Evolutionary conservation across 495 filamentous ascomycete genomes (phyloP), one percentile per base, ranked within the genome.

Genomic region (Aspergillus kassunensis): DNA sequence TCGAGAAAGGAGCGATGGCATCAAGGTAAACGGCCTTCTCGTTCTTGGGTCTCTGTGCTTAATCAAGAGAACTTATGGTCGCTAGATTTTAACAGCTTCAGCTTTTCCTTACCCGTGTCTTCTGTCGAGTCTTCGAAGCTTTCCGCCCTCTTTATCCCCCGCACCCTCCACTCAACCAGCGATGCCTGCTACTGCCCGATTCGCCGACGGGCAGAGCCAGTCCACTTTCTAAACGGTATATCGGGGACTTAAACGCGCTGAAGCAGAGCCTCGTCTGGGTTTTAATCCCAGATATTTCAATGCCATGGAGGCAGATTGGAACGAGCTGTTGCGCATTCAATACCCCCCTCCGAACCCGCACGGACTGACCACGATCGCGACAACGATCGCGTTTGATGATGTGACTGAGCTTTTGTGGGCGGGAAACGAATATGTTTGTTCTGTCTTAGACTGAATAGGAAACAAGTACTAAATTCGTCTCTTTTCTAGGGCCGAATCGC

Each of bases 381-480:
- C 84, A 5, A 81, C 88, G 9, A 70, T 95, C 54, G 86, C 89
- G 19, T 97, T 97, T 63, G 93, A 99, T 63, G 85, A 84, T 51
- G 75, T 80, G 36, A 84, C 92, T 64, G 93, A 97, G 67, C 80
- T 97, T 25, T 66, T 97, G 54, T 98, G 95, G 93, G 79, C 82
- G 9, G 93, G 93, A 11, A 92, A 90, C 68, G 87, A 91, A 72
- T 87, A 83, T 76, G 91, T 95, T 72, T 71, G 84, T 57, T 37
- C 56, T 44, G n/a, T 20, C 27, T 15, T 20, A 6, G 5, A 7
- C 18, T 19, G 2, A 12, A 7, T 13, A n/a, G 3, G 16, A 1
- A 24, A 12, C 9, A 16, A 12, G 16, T 42, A 20, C 49, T 9
- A 59, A 34, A 59, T 50, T 35, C 5, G 4, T 44, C 12, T 39